Percentiles rank a stretch among this genome's conserved stretches.
Conservation (phyloP, 768 basidiomycete genomes). For the Rhodotorula kratochvilovae region DNA sequence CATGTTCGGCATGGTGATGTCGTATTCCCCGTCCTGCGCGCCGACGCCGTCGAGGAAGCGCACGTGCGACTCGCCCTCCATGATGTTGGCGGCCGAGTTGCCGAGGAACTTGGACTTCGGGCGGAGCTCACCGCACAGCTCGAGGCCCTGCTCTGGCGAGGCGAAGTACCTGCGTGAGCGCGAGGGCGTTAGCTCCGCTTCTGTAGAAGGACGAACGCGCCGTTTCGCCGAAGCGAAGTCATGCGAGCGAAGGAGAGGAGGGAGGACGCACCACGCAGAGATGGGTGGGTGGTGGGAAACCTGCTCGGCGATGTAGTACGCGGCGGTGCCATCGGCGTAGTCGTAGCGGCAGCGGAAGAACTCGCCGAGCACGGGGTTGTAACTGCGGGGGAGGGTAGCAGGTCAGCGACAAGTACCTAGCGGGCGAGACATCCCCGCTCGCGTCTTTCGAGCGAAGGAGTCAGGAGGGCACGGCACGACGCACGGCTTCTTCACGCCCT, state of each 20-base stretch:
- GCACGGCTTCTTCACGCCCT: conserved; percentile 96
- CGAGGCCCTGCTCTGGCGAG: conserved; percentile 79
- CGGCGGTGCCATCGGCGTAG: conserved; percentile 84
- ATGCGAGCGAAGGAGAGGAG: too few relatives aligned
- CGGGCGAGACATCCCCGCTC: too few relatives aligned
- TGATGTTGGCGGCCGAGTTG: conserved; percentile 89
- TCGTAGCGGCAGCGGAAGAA: conserved; percentile 95
- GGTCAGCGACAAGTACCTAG: too few relatives aligned
- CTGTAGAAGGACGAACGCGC: too few relatives aligned
- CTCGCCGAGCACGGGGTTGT: conserved; percentile 95
- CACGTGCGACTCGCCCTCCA: conserved; percentile 75
- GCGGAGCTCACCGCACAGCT: conserved; percentile 84
- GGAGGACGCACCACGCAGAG: conserved; percentile 39
- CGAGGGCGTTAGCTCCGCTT: not conserved
- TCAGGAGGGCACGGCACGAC: conserved; percentile 46
- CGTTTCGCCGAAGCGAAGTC: too few relatives aligned
- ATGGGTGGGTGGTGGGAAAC: conserved; percentile 94
- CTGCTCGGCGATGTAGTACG: conserved; percentile 96
- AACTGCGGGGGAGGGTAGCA: conserved; percentile 53
- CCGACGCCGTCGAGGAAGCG: conserved; percentile 35
- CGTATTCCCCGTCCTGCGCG: conserved; percentile 59
- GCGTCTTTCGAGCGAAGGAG: too few relatives aligned
- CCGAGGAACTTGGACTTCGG: conserved; percentile 96
- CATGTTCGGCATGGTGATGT: conserved; percentile 97
- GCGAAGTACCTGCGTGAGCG: conserved; percentile 59